Evolutionary conservation across 345 rosid genomes (phyloP).

Genomic region (Rhizophora mangle): DNA sequence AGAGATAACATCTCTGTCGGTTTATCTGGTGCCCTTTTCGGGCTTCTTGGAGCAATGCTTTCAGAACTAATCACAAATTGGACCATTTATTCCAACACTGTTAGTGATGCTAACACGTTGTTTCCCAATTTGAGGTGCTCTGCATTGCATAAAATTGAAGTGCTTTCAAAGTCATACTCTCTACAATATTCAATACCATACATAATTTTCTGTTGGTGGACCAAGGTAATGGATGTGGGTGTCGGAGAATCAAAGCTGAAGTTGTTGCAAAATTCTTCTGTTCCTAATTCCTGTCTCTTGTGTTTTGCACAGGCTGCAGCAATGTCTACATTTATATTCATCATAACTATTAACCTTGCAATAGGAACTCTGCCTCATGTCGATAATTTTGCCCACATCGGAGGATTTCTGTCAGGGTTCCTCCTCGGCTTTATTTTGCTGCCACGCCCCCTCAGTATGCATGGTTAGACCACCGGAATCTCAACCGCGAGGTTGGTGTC

Average conservation of each 20-base stretch:
- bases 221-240: background rate
- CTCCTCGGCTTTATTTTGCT: conserved; percentile 26
- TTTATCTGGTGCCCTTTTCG: conserved; percentile 28
- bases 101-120: background rate
- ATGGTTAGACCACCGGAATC: conserved; percentile 13
- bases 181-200: background rate
- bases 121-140: background rate
- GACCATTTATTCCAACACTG: conserved; percentile 26
- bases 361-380: conserved; percentile 31
- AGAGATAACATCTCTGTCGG: conserved; percentile 27
- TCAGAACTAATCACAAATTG: conserved; percentile 30
- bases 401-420: conserved; percentile 27
- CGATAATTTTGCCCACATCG: conserved; percentile 29
- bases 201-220: background rate
- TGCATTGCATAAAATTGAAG: too few relatives aligned
- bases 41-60: conserved; percentile 33
- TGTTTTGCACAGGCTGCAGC: conserved; percentile 20
- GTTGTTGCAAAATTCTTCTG: too few relatives aligned
- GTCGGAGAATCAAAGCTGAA: too few relatives aligned
- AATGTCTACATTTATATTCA: conserved; percentile 21
- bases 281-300: background rate
- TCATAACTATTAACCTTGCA: conserved; percentile 25
- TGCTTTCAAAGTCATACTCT: too few relatives aligned
- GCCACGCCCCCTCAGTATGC: conserved; percentile 19
- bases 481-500: conserved; percentile 6